Evolutionary conservation across 768 basidiomycete genomes (phyloP).

Genomic region (Mycena chlorophos): DNA sequence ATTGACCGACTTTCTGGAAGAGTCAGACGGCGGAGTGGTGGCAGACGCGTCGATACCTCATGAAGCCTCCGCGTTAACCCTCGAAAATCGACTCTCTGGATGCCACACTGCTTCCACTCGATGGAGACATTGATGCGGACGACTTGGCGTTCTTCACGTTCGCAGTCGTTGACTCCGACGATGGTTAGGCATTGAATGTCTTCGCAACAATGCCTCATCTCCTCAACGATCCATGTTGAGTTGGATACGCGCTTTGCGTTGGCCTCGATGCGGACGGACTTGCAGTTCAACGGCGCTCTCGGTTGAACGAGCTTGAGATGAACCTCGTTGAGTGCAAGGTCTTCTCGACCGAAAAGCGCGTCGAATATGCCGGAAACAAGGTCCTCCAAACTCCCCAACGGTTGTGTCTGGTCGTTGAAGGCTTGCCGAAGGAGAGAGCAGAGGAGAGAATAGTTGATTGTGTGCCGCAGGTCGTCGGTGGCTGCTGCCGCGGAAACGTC

Average conservation of each 20-base stretch:
- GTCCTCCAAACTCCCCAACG: slow-evolving; percentile 47
- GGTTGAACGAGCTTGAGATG: slow-evolving; percentile 48
- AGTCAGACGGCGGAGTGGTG: background rate
- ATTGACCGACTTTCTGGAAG: slow-evolving; percentile 45
- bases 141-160: slow-evolving; percentile 63
- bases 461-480: slow-evolving; percentile 54
- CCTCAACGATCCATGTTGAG: slow-evolving; percentile 23
- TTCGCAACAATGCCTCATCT: slow-evolving; percentile 29
- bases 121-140: slow-evolving; percentile 48
- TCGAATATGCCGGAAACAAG: slow-evolving; percentile 44
- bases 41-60: slow-evolving; percentile 27
- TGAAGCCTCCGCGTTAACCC: slow-evolving; percentile 38
- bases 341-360: slow-evolving; percentile 31
- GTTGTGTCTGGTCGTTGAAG: slow-evolving; percentile 19
- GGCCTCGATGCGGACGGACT: slow-evolving; percentile 43
- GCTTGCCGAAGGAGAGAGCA: slow-evolving; percentile 33
- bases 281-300: slow-evolving; percentile 53
- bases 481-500: slow-evolving; percentile 50
- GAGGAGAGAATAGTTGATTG: slow-evolving; percentile 65
- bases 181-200: slow-evolving; percentile 54
- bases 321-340: slow-evolving; percentile 31
- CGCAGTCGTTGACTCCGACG: slow-evolving; percentile 68
- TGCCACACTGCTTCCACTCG: slow-evolving; percentile 23
- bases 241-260: slow-evolving; percentile 26
- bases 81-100: slow-evolving; percentile 40